These are phyloP conservation scores for Ganoderma sinense DNA, from an alignment of 1,284 basidiomycete genomes.

Conservation along the genomic window DNA sequence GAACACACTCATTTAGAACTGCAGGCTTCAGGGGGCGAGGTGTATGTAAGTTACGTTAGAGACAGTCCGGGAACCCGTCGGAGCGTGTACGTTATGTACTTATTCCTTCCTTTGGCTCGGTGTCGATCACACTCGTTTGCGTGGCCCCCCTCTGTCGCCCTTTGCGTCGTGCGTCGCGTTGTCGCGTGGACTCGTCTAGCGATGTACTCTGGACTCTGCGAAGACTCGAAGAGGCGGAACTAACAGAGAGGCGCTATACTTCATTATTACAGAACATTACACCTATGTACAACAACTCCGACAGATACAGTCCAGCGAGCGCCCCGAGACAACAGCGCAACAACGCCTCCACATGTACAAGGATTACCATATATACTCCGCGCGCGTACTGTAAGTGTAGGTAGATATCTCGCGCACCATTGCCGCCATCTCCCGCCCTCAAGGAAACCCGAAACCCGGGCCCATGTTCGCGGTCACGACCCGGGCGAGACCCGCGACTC, in stretches of 20 bases:
- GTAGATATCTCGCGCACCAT: no score
- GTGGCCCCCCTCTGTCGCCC: not conserved
- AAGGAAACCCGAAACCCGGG: no score
- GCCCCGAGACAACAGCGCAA: not conserved
- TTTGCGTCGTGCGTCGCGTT: no score
- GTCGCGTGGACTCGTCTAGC: no score
- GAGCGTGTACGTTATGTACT: not conserved
- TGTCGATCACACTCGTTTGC: not conserved
- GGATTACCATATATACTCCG: not conserved
- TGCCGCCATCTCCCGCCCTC: no score
- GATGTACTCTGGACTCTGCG: no score
- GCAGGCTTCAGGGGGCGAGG: not conserved
- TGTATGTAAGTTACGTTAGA: not conserved
- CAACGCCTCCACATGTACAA: not conserved
- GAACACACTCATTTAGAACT: not conserved
- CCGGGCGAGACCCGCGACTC: not conserved
- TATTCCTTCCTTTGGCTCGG: not conserved
- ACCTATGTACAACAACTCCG: not conserved
- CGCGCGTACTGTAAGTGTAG: not conserved
- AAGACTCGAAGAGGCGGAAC: not conserved
- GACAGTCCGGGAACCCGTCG: not conserved
- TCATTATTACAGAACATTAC: not conserved
- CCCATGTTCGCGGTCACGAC: not conserved
- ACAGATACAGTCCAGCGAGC: not conserved
- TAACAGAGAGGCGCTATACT: not conserved